Evolutionary conservation across 805 yeast genomes (phyloP), one percentile per base, ranked within the genome.

Genomic region (Tanozyma kutaoensis): DNA sequence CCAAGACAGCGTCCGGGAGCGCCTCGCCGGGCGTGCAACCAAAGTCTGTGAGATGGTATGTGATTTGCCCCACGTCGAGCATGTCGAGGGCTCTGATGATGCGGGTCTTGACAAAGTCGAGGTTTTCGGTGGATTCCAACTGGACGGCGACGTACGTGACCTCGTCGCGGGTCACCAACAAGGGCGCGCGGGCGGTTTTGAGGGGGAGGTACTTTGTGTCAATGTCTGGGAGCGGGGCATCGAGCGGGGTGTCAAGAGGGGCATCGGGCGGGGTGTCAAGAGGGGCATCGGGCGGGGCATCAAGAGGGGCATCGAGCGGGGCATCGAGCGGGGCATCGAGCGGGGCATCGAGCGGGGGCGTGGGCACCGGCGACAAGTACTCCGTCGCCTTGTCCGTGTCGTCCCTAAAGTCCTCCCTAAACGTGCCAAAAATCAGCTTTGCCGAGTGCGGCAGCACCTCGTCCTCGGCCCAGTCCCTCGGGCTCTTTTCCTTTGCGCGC

Each of bases 101-200:
- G 8, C 43, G 39, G 2, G 42, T 45, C 34, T 67, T 73, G 24
- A 50, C 23, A 17, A 69, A 50, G 34, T 13, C 37, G 27, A 5
- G 50, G 25, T 41, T 33, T 4, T 20, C 24, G 5, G 40, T n/a
- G 12, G 44, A 43, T 3, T 36, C 38, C 5, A 24, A 14, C 2
- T 30, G 29, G 5, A 50, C 22, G 22, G 66, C 54, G 3, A 80
- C 46, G 43, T 69, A 86, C 10, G 48, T 51, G 11, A 38, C 39
- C 37, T 76, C 75, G 44, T 86, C 86, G n/a, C 51, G 48, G 0
- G 94, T 76, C 0, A 69, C 68, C 26, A 85, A 50, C 3, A 81
- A 51, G 34, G 50, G 58, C 22, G 28, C 8, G 20, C 20, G 10
- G 20, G 9, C 9, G 10, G 20, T 17, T 17, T 8, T 8, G 10